Evolutionary conservation across 1,284 basidiomycete species (phyloP), one percentile per base, ranked within the genome.

Genomic region (Cerioporus squamosus): DNA sequence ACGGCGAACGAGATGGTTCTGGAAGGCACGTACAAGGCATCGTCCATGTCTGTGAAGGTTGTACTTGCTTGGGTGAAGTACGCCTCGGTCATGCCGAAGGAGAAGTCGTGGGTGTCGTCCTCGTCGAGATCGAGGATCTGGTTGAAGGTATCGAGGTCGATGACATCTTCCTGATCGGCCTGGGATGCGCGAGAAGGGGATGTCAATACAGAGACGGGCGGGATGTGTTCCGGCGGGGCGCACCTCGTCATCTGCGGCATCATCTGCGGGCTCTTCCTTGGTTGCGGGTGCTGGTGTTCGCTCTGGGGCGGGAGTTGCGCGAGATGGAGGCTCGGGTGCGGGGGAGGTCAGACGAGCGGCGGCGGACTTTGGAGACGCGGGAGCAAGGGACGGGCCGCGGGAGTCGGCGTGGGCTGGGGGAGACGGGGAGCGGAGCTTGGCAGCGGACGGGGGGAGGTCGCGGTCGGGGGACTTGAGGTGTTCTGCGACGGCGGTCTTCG

Each of bases 61-160:
- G 75, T 70, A 44, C 80, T 79, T 2, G 90, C 91, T 72, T 96
- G 93, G 3, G 81, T 76, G 74, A 95, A 94, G 75, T 93, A 97
- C 3, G 87, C 92, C 71, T 77, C 77, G 22, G 89, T 88, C 85
- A 97, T 95, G 46, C 78, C 85, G 59, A 78, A 77, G 20, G 90
- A 91, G 72, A 97, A 97, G 18, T 90, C 90, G 59, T 81, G 81
- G n/a, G 81, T 80, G 22, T 86, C 88, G 36, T 90, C 92, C 33
- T 95, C 95, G 74, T 96, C 95, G 74, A 97, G 85, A 59, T 97
- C 95, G 65, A 95, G 84, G 64, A 97, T 88, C 75, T 97, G 95
- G 24, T 75, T 70, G 72, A 97, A 94, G 31, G 84, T 90, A 3
- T 91, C 87, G 82, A 88, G 85, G 71, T 96, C 86, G 72, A 97